A percentile compares a stretch with the other conserved stretches of the same genome.
phyloP scores from a whole-genome alignment of 441 rosid genomes.

The Gossypium davidsonii region DNA sequence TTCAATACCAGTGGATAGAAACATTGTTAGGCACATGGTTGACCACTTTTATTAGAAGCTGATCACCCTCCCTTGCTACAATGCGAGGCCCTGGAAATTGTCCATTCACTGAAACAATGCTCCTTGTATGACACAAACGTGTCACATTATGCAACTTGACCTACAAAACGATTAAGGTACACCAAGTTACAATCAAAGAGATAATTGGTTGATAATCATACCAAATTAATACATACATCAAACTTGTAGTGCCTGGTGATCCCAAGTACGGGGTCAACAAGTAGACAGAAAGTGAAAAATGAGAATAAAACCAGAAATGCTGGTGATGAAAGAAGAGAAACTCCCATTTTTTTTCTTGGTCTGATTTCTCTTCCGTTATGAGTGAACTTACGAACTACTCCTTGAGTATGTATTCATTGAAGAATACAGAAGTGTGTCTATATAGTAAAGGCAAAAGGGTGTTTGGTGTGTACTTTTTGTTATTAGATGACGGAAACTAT shows the following conservation, averaged over 20 bases:
- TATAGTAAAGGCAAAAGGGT: slow-evolving; percentile 18
- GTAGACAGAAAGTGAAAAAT: slow-evolving; percentile 20
- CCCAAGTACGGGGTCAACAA: slow-evolving; percentile 17
- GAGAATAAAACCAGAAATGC: slow-evolving; percentile 1
- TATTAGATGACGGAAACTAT: slow-evolving; percentile 14
- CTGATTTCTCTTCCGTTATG: not conserved
- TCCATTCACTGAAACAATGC: not conserved
- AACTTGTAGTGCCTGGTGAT: slow-evolving; percentile 3
- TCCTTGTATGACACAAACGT: not conserved
- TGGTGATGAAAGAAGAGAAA: slow-evolving; percentile 23
- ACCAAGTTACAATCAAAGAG: not conserved
- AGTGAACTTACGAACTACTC: slow-evolving; percentile 23
- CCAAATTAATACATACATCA: not conserved
- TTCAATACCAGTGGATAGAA: not conserved
- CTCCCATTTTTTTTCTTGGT: slow-evolving; percentile 25
- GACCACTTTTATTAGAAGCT: not conserved
- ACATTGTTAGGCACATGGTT: not conserved
- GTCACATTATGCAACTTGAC: not conserved
- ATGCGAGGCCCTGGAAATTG: not conserved
- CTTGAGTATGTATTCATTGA: not conserved
- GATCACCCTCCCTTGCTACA: not conserved
- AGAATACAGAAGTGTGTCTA: slow-evolving; percentile 8
- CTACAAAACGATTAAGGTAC: not conserved
- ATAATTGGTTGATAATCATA: not conserved
- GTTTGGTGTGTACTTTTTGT: not conserved